phyloP scores from a whole-genome alignment of 2,329 filamentous ascomycete genomes.

The Tolypocladium pustulatum region DNA sequence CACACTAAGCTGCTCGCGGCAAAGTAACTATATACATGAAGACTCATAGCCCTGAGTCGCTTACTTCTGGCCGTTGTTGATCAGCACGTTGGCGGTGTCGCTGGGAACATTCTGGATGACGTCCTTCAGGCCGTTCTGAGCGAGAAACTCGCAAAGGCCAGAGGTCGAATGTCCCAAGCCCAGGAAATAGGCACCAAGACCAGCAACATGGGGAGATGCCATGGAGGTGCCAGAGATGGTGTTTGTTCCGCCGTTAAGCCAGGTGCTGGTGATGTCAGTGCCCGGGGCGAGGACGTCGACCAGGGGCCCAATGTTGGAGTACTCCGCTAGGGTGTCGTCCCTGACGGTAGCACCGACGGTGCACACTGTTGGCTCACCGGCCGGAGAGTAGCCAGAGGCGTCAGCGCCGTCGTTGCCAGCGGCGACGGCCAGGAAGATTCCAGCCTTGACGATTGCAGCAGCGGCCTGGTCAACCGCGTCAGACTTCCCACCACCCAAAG shows the following conservation, averaged over 20 bases:
- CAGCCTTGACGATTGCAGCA: slow-evolving; percentile 26
- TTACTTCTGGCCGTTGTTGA: slow-evolving; percentile 37
- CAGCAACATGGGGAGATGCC: slow-evolving; percentile 28
- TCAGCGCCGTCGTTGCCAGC: slow-evolving; percentile 38
- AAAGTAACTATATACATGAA: neutral
- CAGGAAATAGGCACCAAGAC: slow-evolving; percentile 32
- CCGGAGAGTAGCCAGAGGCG: slow-evolving; percentile 33
- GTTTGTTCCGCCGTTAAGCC: slow-evolving; percentile 25
- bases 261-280: slow-evolving; percentile 31
- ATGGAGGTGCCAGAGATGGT: slow-evolving; percentile 33
- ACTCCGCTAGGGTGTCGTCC: slow-evolving; percentile 26
- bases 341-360: slow-evolving; percentile 36
- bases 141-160: slow-evolving; percentile 36
- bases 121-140: slow-evolving; percentile 27
- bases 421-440: slow-evolving; percentile 43
- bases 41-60: neutral
- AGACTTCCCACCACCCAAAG: slow-evolving; percentile 37
- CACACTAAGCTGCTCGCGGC: neutral
- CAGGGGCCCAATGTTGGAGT: slow-evolving; percentile 37
- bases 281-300: slow-evolving; percentile 41
- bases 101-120: slow-evolving; percentile 28
- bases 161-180: slow-evolving; percentile 30
- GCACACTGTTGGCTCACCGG: slow-evolving; percentile 31
- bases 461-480: slow-evolving; percentile 37
- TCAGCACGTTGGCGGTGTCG: slow-evolving; percentile 40